Evolutionary conservation across 768 basidiomycete genomes (phyloP).

Genomic region (Kwoniella sp.): DNA sequence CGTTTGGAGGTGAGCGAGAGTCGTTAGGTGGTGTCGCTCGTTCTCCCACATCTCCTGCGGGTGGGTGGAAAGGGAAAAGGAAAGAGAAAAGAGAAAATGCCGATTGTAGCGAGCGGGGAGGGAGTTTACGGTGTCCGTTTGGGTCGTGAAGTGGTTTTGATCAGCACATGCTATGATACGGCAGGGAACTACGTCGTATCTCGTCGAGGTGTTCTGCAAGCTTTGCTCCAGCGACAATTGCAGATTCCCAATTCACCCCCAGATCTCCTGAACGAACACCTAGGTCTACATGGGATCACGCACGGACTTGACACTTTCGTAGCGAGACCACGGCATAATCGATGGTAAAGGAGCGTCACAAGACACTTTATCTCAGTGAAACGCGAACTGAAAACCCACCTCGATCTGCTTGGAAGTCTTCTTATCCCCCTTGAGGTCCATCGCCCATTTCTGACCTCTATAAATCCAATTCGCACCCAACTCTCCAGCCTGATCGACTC

Average conservation of each 20-base stretch:
- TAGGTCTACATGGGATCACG: too few species aligned
- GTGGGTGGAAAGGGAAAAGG: not conserved
- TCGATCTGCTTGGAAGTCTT: constrained; percentile 70
- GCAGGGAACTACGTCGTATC: too few species aligned
- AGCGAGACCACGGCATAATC: too few species aligned
- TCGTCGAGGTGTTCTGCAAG: too few species aligned
- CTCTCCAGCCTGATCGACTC: constrained; percentile 95
- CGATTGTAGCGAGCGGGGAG: too few species aligned
- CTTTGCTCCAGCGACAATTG: too few species aligned
- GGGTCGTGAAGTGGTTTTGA: too few species aligned
- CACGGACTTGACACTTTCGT: too few species aligned
- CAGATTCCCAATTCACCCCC: not conserved
- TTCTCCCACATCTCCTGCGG: constrained; percentile 93
- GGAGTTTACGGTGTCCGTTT: too few species aligned
- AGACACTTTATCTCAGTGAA: not conserved
- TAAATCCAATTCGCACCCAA: constrained; percentile 96
- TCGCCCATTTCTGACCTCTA: constrained; percentile 76
- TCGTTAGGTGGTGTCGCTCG: constrained; percentile 84
- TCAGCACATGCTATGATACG: too few species aligned
- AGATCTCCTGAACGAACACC: not conserved
- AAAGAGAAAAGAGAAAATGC: not conserved
- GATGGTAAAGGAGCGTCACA: too few species aligned
- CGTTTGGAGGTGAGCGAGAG: constrained; percentile 79
- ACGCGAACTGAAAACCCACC: constrained; percentile 59
- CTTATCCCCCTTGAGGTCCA: constrained; percentile 56